Evolutionary conservation across 805 yeast genomes (phyloP).

Genomic region (Candida orba): DNA sequence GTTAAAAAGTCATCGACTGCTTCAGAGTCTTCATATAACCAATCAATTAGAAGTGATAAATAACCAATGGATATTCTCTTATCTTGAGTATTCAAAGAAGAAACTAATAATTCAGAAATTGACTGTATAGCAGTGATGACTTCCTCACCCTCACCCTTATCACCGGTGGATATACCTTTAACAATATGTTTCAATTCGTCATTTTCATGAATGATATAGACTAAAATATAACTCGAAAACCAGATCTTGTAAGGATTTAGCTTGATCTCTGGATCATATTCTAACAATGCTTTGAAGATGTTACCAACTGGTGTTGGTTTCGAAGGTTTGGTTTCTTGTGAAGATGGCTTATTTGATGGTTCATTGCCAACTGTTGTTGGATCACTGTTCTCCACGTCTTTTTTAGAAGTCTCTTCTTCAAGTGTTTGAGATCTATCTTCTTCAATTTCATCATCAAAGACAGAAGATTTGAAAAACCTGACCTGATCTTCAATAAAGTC

Average conservation of each 20-base stretch:
- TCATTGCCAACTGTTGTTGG: background rate
- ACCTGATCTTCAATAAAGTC: conserved; percentile 67
- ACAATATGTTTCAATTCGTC: conserved; percentile 43
- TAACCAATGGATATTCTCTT: conserved; percentile 75
- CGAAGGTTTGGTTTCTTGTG: background rate
- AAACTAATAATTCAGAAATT: conserved; percentile 62
- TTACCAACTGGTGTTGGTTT: conserved; percentile 41
- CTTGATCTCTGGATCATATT: conserved; percentile 63
- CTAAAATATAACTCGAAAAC: conserved; percentile 68
- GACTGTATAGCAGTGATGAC: conserved; percentile 67
- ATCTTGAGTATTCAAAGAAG: conserved; percentile 56
- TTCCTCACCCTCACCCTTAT: conserved; percentile 58
- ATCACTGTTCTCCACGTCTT: too few species aligned
- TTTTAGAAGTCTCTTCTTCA: too few species aligned
- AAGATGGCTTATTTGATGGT: background rate
- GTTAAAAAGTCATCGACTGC: conserved; percentile 72
- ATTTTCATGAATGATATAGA: conserved; percentile 52
- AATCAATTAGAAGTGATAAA: conserved; percentile 59
- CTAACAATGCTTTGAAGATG: conserved; percentile 62
- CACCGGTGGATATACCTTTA: conserved; percentile 48
- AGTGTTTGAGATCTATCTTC: conserved; percentile 1
- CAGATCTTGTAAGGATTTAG: conserved; percentile 83
- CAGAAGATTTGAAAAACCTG: conserved; percentile 29
- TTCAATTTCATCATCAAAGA: conserved; percentile 9
- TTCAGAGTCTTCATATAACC: conserved; percentile 71